phyloP scores from a whole-genome alignment of 768 basidiomycete genomes.

The Candolleomyces eurysporus region DNA sequence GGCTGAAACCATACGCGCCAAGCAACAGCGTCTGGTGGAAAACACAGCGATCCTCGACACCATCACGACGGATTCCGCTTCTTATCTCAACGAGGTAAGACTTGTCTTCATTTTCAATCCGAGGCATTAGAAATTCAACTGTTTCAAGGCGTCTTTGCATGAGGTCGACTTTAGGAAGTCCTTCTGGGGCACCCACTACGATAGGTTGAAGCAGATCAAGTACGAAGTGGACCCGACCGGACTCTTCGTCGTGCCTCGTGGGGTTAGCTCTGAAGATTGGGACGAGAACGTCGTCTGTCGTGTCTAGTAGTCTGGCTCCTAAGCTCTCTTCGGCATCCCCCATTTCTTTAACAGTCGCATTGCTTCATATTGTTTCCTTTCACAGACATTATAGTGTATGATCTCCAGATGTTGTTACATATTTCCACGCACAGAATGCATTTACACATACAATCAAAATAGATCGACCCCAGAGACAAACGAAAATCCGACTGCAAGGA shows the following conservation, averaged over 20 bases:
- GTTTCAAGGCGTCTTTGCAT: conserved; percentile 39
- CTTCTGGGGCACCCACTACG: conserved; percentile 48
- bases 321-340: conserved; percentile 27
- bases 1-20: conserved; percentile 16
- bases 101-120: background rate
- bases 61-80: conserved; percentile 33
- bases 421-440: too few species aligned
- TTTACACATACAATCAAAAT: background rate
- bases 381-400: too few species aligned
- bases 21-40: conserved; percentile 16
- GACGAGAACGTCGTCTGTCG: conserved; percentile 27
- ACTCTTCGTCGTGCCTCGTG: conserved; percentile 44
- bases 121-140: background rate
- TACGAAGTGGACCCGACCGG: conserved; percentile 40
- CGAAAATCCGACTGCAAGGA: background rate
- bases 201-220: conserved; percentile 40
- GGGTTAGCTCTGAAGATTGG: conserved; percentile 55
- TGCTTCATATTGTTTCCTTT: too few species aligned
- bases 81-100: conserved; percentile 50
- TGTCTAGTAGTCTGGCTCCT: conserved; percentile 10
- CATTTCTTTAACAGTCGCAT: too few species aligned
- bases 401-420: too few species aligned
- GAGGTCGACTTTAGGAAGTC: conserved; percentile 38
- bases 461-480: background rate
- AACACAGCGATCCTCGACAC: conserved; percentile 20